Percentiles rank a stretch among this genome's conserved stretches.
Evolutionary conservation across 257 asterid species (phyloP).

Genomic region (Scutellaria minor): DNA sequence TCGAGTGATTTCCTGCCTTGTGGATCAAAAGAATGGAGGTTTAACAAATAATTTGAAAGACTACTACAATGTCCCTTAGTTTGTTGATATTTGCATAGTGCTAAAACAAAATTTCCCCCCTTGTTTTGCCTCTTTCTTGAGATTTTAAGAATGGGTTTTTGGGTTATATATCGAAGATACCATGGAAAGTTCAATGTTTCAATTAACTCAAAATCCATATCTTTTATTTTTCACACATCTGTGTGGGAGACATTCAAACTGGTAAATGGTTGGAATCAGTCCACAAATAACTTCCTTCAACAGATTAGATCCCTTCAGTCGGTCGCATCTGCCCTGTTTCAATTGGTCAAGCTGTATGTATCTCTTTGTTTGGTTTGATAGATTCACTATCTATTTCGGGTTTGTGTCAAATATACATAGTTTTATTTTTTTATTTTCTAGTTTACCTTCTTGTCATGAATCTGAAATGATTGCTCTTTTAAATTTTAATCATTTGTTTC

Average conservation of each 20-base stretch:
- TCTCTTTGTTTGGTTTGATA: slow-evolving; percentile 7
- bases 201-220: not conserved
- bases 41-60: not conserved
- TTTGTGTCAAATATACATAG: not conserved
- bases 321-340: too few relatives aligned
- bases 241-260: slow-evolving; percentile 2
- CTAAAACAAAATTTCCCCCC: not conserved
- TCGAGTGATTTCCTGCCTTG: slow-evolving; percentile 3
- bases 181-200: not conserved
- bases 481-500: not conserved
- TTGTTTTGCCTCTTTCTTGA: slow-evolving; percentile 7
- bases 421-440: not conserved
- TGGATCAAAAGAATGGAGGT: slow-evolving; percentile 16
- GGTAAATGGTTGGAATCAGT: too few relatives aligned
- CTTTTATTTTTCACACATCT: not conserved
- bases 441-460: slow-evolving; percentile 15
- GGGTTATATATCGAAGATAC: slow-evolving; percentile 5
- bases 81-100: not conserved
- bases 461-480: slow-evolving; percentile 10
- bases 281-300: too few relatives aligned
- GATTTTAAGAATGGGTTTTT: not conserved
- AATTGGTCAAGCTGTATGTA: too few relatives aligned
- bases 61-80: not conserved
- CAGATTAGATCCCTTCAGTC: too few relatives aligned
- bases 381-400: not conserved